Conservation (phyloP, 495 filamentous ascomycete genomes). For the Xeromyces bisporus region DNA sequence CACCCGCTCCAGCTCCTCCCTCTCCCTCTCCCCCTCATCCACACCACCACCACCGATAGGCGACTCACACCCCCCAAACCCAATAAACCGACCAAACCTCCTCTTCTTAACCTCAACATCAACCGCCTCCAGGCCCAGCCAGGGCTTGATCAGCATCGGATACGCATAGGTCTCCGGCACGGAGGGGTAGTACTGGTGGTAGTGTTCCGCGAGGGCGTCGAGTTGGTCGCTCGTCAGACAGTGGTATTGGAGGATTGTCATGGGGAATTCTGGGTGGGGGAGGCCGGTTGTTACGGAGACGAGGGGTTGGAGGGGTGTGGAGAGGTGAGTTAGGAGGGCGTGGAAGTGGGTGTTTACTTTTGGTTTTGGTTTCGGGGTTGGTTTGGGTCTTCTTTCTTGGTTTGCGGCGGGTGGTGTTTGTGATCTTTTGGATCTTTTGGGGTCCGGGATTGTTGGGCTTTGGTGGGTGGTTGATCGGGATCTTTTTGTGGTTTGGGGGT, state of each 20-base stretch:
- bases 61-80: constrained; percentile 43
- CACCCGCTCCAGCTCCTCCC: constrained; percentile 8
- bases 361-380: not conserved
- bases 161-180: constrained; percentile 38
- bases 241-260: constrained; percentile 50
- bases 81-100: constrained; percentile 49
- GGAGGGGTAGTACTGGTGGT: constrained; percentile 50
- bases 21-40: constrained; percentile 1
- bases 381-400: not conserved
- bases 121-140: constrained; percentile 20
- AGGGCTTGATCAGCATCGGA: constrained; percentile 34
- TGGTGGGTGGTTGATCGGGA: too few relatives aligned
- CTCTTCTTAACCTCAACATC: constrained; percentile 41
- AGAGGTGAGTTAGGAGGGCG: constrained; percentile 15
- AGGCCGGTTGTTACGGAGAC: constrained; percentile 34
- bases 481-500: too few relatives aligned
- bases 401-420: too few relatives aligned
- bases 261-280: constrained; percentile 49
- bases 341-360: constrained; percentile 5
- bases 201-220: constrained; percentile 55
- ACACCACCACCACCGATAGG: constrained; percentile 19
- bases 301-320: constrained; percentile 20
- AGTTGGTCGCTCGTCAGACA: constrained; percentile 55
- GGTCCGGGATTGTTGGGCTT: too few relatives aligned
- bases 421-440: too few relatives aligned